Base-by-base conservation (phyloP, 2,329 filamentous ascomycete species). In the Fusarium tuaranense region DNA sequence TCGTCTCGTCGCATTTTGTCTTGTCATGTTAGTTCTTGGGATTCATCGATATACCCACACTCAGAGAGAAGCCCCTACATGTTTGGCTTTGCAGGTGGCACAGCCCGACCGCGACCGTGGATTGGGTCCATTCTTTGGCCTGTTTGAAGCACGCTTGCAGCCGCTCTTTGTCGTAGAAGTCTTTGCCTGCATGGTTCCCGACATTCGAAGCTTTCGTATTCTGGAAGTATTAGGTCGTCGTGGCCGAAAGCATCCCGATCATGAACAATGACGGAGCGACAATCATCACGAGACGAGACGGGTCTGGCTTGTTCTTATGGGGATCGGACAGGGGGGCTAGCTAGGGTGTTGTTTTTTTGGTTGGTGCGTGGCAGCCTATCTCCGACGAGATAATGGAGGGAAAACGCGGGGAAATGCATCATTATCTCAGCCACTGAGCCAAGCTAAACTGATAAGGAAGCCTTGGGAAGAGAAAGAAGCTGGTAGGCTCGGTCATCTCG, bases 1-100 rank as follows among this genome's bases (percentile, higher is more conserved):
- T 78, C 46, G 78, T 76, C 60, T 81, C 79, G 44, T 81, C 79
- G 70, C 79, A 81, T 80, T 81, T 81, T 9, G 79, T 76, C 79
- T 81, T 65, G 16, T 27, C 12, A 53, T 32, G 38, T 61, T 20
- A 65, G 65, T 32, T 30, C 8, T 10, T 9, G n/a, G 25, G 32
- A 13, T 30, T 30, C 27, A 30, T 12, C 46, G 9, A 25, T 18
- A 30, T n/a, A n/a, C 51, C 46, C 16, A 9, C 20, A 7, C 6
- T 38, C 7, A 18, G 8, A 22, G 8, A 22, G 4, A 10, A 10
- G 36, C 46, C 4, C 20, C 20, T 75, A 74, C 72, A 48, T 74
- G 80, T 39, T 81, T 81, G 32, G 78, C 71, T 61, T 82, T 82
- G 76, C 80, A 82, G 30, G 78, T 79, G 3, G 78, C 69, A 63